A percentile compares a stretch with the other conserved stretches of the same genome.
These are phyloP conservation scores for Rhododendron ferrugineum DNA, from an alignment of 148 eudicot species.

Conservation along the genomic window DNA sequence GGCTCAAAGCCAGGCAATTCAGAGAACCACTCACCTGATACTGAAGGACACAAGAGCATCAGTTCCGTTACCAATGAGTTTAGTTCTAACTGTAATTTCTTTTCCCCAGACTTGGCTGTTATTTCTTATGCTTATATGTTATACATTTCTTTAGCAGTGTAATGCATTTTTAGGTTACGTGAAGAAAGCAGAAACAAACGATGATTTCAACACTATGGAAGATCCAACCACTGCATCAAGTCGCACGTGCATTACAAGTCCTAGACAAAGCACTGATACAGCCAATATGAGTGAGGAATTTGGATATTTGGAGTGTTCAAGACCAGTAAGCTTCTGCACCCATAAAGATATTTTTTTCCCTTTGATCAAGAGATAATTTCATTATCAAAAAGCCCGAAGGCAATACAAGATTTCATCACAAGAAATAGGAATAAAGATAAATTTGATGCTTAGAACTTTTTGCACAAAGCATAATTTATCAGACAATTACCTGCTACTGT, in stretches of 20 bases:
- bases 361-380: too few relatives aligned
- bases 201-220: background rate
- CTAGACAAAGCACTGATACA: constrained; percentile 8
- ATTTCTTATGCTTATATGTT: background rate
- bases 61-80: background rate
- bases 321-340: constrained; percentile 9
- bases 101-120: background rate
- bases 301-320: constrained; percentile 4
- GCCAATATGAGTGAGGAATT: constrained; percentile 3
- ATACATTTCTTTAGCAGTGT: background rate
- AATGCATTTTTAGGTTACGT: constrained; percentile 15
- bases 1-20: background rate
- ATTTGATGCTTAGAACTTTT: background rate
- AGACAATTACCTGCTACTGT: background rate
- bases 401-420: too few relatives aligned
- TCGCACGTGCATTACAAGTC: background rate
- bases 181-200: background rate
- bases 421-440: background rate
- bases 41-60: background rate
- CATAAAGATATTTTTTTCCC: too few relatives aligned
- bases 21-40: background rate
- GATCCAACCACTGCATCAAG: constrained; percentile 1
- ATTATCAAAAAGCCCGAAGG: too few relatives aligned
- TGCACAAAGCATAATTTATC: background rate
- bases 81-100: constrained; percentile 16